phyloP scores from a whole-genome alignment of 169 alveolate genomes.

The Plasmodium cynomolgi region DNA sequence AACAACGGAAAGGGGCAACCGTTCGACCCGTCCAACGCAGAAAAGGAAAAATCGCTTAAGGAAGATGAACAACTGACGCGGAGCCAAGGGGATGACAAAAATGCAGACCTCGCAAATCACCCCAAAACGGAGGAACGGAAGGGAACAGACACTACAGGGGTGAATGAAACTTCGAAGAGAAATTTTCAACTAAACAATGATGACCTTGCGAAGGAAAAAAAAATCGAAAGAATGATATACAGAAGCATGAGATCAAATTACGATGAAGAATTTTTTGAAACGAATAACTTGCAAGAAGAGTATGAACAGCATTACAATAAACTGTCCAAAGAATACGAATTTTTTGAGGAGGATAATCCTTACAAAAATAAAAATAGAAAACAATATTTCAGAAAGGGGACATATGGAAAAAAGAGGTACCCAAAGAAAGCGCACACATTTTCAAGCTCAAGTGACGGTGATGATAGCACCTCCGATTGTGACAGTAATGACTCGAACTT shows the following conservation, averaged over 20 bases:
- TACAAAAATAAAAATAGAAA: slow-evolving; percentile 38
- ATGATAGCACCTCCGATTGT: slow-evolving; percentile 27
- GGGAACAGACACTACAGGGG: neutral
- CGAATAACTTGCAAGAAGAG: slow-evolving; percentile 68
- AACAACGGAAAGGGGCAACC: neutral
- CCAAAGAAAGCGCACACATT: neutral
- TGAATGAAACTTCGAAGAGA: neutral
- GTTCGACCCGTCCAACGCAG: neutral
- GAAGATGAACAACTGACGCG: neutral
- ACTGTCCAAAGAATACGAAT: slow-evolving; percentile 46
- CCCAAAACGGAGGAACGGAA: neutral
- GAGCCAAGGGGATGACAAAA: neutral
- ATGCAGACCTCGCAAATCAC: neutral
- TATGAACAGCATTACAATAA: slow-evolving; percentile 49
- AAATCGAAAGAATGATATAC: slow-evolving; percentile 44
- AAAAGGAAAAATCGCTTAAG: neutral
- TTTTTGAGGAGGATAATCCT: slow-evolving; percentile 71
- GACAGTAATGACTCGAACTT: slow-evolving; percentile 70
- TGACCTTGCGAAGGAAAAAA: slow-evolving; percentile 17
- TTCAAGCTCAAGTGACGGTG: slow-evolving; percentile 24
- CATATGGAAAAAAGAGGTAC: neutral
- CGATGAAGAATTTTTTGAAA: slow-evolving; percentile 47
- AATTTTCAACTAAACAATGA: neutral
- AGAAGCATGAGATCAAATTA: slow-evolving; percentile 36
- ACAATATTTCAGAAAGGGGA: neutral